A percentile compares a stretch with the other conserved stretches of the same genome.
phyloP scores from a whole-genome alignment of 164 flowering plant genomes.

The Vitis labrusca region DNA sequence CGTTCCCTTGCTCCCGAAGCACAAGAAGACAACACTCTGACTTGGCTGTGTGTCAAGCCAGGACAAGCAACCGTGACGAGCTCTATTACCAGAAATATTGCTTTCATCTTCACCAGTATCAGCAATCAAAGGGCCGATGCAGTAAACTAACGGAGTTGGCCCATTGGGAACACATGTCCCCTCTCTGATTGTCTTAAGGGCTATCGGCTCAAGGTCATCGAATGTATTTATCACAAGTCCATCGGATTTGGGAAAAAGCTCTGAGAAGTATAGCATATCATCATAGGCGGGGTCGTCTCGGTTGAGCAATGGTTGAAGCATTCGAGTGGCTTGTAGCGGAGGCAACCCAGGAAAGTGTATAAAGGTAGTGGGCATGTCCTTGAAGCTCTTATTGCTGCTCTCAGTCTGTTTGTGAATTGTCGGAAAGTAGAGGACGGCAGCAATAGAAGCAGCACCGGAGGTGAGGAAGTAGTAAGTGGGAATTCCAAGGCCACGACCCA shows the following conservation, averaged over 20 bases:
- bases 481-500: conserved; percentile 5
- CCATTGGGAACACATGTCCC: not conserved
- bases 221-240: conserved; percentile 13
- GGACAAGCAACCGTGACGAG: not conserved
- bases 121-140: conserved; percentile 8
- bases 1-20: not conserved
- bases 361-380: not conserved
- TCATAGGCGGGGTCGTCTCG: conserved; percentile 8
- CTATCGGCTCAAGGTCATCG: conserved; percentile 3
- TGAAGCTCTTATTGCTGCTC: not conserved
- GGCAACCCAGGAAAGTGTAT: conserved; percentile 27
- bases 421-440: conserved; percentile 20
- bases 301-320: conserved; percentile 10
- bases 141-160: not conserved
- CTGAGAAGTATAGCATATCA: conserved; percentile 3
- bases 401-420: conserved; percentile 8
- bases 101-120: not conserved
- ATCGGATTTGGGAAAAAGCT: not conserved
- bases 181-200: not conserved
- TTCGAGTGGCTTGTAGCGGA: conserved; percentile 11
- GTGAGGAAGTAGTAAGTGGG: conserved; percentile 28
- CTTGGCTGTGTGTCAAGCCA: not conserved
- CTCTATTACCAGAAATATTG: not conserved
- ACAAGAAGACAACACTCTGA: no score
- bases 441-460: conserved; percentile 18